These are phyloP conservation scores for Wakefieldia striispora DNA, from an alignment of 768 basidiomycete genomes.

Conservation along the genomic window DNA sequence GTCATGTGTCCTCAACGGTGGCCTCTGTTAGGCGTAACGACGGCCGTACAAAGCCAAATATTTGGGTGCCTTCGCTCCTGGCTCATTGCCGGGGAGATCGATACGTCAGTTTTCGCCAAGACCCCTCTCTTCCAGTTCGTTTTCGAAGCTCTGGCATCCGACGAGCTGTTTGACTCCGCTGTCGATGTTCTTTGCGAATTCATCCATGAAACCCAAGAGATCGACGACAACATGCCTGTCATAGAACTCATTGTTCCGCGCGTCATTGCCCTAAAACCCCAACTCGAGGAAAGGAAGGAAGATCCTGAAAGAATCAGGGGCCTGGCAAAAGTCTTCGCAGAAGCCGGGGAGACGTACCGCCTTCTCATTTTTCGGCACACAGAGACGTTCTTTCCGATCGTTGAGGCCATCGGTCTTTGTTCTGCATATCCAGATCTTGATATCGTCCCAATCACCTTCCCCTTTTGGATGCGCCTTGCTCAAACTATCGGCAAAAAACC, in stretches of 20 bases:
- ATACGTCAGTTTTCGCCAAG: slow-evolving; percentile 57
- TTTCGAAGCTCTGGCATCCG: slow-evolving; percentile 81
- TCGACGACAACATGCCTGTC: slow-evolving; percentile 88
- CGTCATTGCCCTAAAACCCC: slow-evolving; percentile 70
- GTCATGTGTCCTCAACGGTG: not conserved
- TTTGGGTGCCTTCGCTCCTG: slow-evolving; percentile 86
- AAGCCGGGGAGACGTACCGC: slow-evolving; percentile 96
- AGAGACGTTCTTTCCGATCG: slow-evolving; percentile 91
- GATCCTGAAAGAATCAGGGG: slow-evolving; percentile 90
- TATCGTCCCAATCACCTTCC: slow-evolving; percentile 95
- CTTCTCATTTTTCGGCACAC: slow-evolving; percentile 84
- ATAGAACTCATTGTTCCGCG: slow-evolving; percentile 87
- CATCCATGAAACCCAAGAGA: slow-evolving; percentile 97
- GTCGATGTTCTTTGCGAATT: slow-evolving; percentile 91
- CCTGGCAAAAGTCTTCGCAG: slow-evolving; percentile 89
- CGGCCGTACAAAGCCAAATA: slow-evolving; percentile 72
- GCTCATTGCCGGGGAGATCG: slow-evolving; percentile 85
- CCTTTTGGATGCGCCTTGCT: slow-evolving; percentile 98
- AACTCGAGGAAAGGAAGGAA: slow-evolving; percentile 57
- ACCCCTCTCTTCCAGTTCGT: slow-evolving; percentile 79
- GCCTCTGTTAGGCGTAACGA: slow-evolving; percentile 73
- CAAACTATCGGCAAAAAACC: slow-evolving; percentile 79
- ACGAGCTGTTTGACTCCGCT: slow-evolving; percentile 89
- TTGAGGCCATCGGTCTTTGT: slow-evolving; percentile 92
- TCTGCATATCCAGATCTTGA: slow-evolving; percentile 92